These are phyloP conservation scores for Yamadazyma mexicana DNA, from an alignment of 1,139 yeast genomes.

Conservation along the genomic window DNA sequence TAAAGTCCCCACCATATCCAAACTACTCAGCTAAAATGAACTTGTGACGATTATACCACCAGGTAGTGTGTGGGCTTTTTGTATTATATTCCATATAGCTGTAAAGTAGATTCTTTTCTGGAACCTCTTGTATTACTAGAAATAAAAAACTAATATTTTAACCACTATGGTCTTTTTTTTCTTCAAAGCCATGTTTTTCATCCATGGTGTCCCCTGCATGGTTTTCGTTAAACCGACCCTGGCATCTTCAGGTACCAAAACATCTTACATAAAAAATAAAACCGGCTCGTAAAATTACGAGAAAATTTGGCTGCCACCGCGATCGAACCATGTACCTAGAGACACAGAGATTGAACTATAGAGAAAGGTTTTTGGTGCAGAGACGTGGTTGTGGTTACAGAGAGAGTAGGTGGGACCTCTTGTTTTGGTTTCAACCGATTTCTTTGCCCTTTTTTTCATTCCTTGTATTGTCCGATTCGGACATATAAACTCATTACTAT, in stretches of 20 bases:
- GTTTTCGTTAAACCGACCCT: too few relatives aligned
- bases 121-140: neutral
- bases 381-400: too few relatives aligned
- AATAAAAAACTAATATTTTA: neutral
- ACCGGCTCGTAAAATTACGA: neutral
- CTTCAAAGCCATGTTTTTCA: too few relatives aligned
- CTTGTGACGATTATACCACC: neutral
- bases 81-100: constrained; percentile 4
- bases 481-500: neutral
- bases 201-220: too few relatives aligned
- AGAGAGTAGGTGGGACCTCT: too few relatives aligned
- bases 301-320: neutral
- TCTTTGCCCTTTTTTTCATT: neutral
- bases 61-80: neutral
- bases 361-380: too few relatives aligned
- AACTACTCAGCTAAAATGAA: constrained; percentile 17
- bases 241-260: neutral
- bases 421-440: too few relatives aligned
- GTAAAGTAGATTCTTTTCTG: neutral
- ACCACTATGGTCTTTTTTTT: too few relatives aligned
- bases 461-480: neutral
- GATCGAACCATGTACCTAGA: too few relatives aligned
- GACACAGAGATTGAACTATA: too few relatives aligned
- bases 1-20: constrained; percentile 32
- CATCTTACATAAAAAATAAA: constrained; percentile 1